Evolutionary conservation across 2,329 filamentous ascomycete species (phyloP).

Genomic region (Colletotrichum theobromicola): DNA sequence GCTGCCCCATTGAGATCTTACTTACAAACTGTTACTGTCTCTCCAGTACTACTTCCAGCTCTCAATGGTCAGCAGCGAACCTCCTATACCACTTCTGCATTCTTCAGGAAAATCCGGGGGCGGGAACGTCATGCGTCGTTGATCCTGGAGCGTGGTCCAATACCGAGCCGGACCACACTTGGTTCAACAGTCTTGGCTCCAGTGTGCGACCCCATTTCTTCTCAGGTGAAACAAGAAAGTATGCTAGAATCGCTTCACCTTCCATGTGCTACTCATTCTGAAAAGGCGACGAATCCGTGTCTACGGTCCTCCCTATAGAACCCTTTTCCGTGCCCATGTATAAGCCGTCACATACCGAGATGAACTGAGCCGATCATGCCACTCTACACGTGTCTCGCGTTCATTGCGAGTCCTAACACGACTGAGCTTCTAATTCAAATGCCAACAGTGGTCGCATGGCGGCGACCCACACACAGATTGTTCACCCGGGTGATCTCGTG

Average conservation of each 20-base stretch:
- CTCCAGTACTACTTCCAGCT: background rate
- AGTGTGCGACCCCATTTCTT: background rate
- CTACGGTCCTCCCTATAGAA: background rate
- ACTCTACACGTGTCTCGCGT: background rate
- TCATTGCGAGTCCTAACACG: background rate
- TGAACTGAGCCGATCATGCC: background rate
- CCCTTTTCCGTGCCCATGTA: background rate
- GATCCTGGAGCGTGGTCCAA: background rate
- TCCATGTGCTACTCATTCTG: background rate
- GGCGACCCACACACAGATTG: background rate
- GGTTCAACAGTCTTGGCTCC: background rate
- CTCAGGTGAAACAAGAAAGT: background rate
- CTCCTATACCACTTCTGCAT: constrained; percentile 1
- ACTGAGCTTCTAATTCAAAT: background rate
- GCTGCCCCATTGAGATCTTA: background rate
- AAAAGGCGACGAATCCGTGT: background rate
- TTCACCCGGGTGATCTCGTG: background rate
- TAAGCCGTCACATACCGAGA: constrained; percentile 1
- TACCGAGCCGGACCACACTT: background rate
- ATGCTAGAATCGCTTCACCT: background rate
- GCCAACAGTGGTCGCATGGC: background rate
- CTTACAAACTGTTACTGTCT: background rate
- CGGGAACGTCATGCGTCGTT: constrained; percentile 8
- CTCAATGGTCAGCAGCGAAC: background rate
- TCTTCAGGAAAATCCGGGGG: constrained; percentile 1